These are phyloP conservation scores for Ustilago bromivora DNA, from an alignment of 1,284 basidiomycete genomes.

Conservation along the genomic window DNA sequence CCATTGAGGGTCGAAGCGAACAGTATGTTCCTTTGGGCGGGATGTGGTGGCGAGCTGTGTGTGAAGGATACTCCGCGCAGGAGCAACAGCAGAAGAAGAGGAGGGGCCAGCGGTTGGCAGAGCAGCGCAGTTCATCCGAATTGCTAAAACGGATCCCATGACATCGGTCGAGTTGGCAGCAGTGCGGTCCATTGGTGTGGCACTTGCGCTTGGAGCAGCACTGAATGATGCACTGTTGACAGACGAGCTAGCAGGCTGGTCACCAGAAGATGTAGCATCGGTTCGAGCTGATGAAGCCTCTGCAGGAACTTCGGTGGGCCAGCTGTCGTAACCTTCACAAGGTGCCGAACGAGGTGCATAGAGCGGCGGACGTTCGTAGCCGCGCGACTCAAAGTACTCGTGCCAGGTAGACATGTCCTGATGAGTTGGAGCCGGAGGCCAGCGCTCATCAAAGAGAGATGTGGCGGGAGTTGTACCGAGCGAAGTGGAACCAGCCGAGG, in stretches of 20 bases:
- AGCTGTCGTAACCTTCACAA: slow-evolving; percentile 36
- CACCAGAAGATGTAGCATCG: background rate
- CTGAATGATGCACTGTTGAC: slow-evolving; percentile 11
- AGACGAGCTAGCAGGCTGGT: background rate
- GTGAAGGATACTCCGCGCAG: slow-evolving; percentile 36
- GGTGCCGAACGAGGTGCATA: slow-evolving; percentile 51
- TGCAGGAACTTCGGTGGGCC: slow-evolving; percentile 29
- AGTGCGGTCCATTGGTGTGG: slow-evolving; percentile 21
- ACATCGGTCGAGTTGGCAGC: slow-evolving; percentile 20
- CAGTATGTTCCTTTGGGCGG: slow-evolving; percentile 38
- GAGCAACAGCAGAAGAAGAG: slow-evolving; percentile 10
- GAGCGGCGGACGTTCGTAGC: slow-evolving; percentile 41
- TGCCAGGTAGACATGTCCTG: slow-evolving; percentile 43
- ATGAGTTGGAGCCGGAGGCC: slow-evolving; percentile 14
- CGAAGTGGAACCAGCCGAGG: slow-evolving; percentile 11
- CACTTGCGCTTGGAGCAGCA: slow-evolving; percentile 13
- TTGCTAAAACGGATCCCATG: background rate
- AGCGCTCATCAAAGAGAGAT: slow-evolving; percentile 19
- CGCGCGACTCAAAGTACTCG: slow-evolving; percentile 38
- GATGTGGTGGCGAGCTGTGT: slow-evolving; percentile 15
- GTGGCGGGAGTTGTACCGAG: slow-evolving; percentile 4
- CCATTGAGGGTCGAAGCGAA: slow-evolving; percentile 47
- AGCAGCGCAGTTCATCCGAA: background rate
- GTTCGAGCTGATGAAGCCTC: background rate
- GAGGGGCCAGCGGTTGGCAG: background rate